These are phyloP conservation scores for Actinidia chinensis DNA, from an alignment of 179 eudicot species.

Conservation along the genomic window DNA sequence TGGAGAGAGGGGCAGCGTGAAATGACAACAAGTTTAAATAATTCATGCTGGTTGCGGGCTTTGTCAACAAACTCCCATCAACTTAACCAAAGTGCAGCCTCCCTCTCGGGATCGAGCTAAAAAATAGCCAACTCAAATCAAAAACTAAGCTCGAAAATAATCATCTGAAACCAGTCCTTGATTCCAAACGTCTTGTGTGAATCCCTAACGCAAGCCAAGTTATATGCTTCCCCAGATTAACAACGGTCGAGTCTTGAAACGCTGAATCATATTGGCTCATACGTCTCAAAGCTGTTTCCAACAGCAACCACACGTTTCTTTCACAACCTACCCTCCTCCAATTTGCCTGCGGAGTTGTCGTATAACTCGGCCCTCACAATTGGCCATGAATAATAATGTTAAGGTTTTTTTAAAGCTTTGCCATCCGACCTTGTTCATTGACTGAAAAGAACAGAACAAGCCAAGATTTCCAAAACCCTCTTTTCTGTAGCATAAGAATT, in stretches of 20 bases:
- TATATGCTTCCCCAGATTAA: constrained; percentile 49
- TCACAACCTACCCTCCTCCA: constrained; percentile 49
- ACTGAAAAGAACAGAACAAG: constrained; percentile 57
- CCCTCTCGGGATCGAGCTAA: constrained; percentile 37
- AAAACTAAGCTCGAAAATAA: constrained; percentile 67
- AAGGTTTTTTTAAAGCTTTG: constrained; percentile 47
- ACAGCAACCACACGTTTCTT: constrained; percentile 47
- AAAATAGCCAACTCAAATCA: constrained; percentile 78
- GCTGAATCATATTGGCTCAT: constrained; percentile 45
- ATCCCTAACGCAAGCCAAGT: constrained; percentile 46
- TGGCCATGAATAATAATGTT: constrained; percentile 81
- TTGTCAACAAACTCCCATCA: background rate
- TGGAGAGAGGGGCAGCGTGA: too few species aligned
- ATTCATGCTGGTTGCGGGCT: constrained; percentile 1
- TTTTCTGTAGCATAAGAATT: constrained; percentile 60
- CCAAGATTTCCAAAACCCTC: constrained; percentile 55
- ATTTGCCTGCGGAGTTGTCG: constrained; percentile 66
- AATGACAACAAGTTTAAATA: background rate
- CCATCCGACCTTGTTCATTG: constrained; percentile 74
- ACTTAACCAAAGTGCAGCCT: constrained; percentile 21
- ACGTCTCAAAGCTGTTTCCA: constrained; percentile 74
- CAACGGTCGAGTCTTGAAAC: constrained; percentile 36
- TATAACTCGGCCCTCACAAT: constrained; percentile 78
- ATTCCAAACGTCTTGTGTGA: constrained; percentile 50
- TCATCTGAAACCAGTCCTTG: constrained; percentile 44